Conservation (phyloP, 1,284 basidiomycete genomes). For the Pseudozyma sp. region DNA sequence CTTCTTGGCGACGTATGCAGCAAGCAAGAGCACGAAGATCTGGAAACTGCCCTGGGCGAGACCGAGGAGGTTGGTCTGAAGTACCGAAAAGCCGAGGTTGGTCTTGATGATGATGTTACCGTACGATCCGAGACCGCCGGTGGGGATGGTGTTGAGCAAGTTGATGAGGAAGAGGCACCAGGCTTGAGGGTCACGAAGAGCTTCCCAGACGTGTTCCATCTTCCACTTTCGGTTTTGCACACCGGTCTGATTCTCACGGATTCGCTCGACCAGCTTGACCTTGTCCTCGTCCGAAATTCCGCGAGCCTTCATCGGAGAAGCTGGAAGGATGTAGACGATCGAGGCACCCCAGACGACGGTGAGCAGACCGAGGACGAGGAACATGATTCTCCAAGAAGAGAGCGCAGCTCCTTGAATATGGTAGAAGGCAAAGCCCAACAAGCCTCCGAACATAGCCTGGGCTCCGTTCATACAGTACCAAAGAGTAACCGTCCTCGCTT, state of each 20-base stretch:
- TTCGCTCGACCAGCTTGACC: constrained; percentile 73
- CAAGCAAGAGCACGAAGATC: constrained; percentile 40
- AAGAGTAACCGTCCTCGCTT: constrained; percentile 41
- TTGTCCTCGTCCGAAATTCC: constrained; percentile 73
- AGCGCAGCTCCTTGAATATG: constrained; percentile 71
- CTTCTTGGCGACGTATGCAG: constrained; percentile 35
- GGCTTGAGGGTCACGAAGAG: constrained; percentile 71
- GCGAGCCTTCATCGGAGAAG: constrained; percentile 44
- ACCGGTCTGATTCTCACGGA: constrained; percentile 73
- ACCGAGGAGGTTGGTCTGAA: constrained; percentile 61
- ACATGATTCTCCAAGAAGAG: constrained; percentile 74
- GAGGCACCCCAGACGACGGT: constrained; percentile 43
- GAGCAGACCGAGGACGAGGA: constrained; percentile 62
- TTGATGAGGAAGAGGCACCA: constrained; percentile 69
- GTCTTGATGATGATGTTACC: constrained; percentile 71
- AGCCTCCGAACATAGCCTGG: constrained; percentile 51
- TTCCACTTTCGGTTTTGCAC: constrained; percentile 75
- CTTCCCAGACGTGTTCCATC: constrained; percentile 72
- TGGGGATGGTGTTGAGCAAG: constrained; percentile 74
- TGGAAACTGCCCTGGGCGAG: constrained; percentile 58
- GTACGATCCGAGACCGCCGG: constrained; percentile 71
- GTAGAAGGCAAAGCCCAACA: constrained; percentile 65
- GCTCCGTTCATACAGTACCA: constrained; percentile 55
- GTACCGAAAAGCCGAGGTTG: constrained; percentile 59
- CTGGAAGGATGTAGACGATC: constrained; percentile 64